Base-by-base conservation (phyloP, 1,284 basidiomycete genomes). In the Quambalaria eucalypti region DNA sequence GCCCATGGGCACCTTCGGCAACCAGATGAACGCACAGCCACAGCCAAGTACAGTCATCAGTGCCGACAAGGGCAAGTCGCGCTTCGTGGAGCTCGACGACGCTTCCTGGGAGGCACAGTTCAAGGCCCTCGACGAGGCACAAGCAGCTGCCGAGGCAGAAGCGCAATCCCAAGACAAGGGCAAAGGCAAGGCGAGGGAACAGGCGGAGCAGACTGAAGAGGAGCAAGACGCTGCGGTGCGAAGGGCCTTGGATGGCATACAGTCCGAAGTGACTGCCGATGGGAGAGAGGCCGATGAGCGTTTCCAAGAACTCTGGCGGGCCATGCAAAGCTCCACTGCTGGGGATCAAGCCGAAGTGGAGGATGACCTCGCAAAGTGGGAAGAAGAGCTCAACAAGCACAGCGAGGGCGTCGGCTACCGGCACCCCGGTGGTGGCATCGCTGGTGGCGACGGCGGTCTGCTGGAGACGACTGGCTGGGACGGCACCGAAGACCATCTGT, bases 401-500 rank as follows among this genome's bases (percentile, higher is more conserved):
- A 62, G 86, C 86, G 63, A 84, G 81, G 5, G 87, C 87, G 74
- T 89, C 87, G 66, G 86, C 87, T 66, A 63, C 39, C 53, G 57
- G 9, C 73, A 75, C 50, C 73, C 73, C 7, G 61, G 62, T 2
- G 73, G 73, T 14, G 73, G 73, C 0, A 59, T 75, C 19, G 71
- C 68, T 26, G 56, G 49, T 6, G 73, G 73, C 19, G 56, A 52
- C 25, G 39, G 47, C 7, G 71, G 65, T 1, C 48, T 71, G 25
- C 46, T 61, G 8, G 73, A 75, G 61, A 54, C 57, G 33, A 68
- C 56, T 29, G 65, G 70, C 8, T 55, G 71, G 10, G 71, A 72
- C 54, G 68, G 63, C 14, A 65, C 61, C 23, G 73, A 75, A 36
- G 70, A 72, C 48, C 42, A 47, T 9, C 62, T 74, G 23, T 55